Evolutionary conservation across 805 yeast species (phyloP), one percentile per base, ranked within the genome.

Genomic region (Candida namnaoensis): DNA sequence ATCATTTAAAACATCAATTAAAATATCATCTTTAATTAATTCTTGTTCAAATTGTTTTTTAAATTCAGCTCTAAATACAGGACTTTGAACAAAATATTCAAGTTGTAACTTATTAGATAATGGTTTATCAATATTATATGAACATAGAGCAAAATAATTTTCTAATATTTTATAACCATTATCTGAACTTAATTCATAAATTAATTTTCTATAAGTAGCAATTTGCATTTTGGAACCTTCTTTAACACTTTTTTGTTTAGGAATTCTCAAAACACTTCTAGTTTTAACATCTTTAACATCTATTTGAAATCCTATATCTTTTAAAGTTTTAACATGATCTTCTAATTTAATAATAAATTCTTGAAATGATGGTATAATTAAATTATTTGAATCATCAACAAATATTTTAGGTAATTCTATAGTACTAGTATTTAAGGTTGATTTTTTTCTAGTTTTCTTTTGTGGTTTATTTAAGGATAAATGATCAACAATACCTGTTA

Each of bases 401-500:
- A 42, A 24, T 7, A 38, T 39, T 4, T 33, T 5, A n/a, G 44
- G 36, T 5, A 51, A 19, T 9, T 47, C 41, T 40, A 26, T 39
- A 23, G n/a, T 53, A 38, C 7, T 61, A 39, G 10, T 42, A 37
- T 10, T 23, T 14, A 23, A 26, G 14, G 34, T 33, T 32, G 35
- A 36, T 25, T 24, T 26, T 24, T 38, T 39, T 15, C 34, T 34
- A 33, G 34, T 36, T 26, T 25, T 26, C 19, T 38, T 39, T 24
- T 25, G 36, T 5, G 40, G 35, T 26, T 26, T 26, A 27, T 38
- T 51, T 51, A 51, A 61, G 32, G 44, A 43, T 14, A 80, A 44
- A 44, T 71, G 71, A 56, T 82, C 90, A 25, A 81, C 71, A 1
- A 82, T 64, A 2, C 90, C 93, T 52, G 85, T 78, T 7, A 81